Evolutionary conservation across 805 yeast genomes (phyloP), one percentile per base, ranked within the genome.

Genomic region (Ogataea kodamae): DNA sequence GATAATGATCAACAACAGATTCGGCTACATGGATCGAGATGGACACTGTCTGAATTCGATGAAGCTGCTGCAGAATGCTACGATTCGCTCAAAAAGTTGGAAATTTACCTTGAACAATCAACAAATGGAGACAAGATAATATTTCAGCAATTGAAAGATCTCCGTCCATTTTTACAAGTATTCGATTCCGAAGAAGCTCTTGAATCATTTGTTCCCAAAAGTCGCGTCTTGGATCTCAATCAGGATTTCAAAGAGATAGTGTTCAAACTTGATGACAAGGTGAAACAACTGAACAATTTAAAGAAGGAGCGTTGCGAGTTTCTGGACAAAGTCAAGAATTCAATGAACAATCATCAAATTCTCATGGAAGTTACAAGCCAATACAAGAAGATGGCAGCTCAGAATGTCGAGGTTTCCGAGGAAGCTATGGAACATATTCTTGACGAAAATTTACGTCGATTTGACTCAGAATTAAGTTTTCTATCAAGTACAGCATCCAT

Each of bases 71-170:
- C 53, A 1, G 64, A 59, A 2, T 54, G 72, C 4, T 43, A 58
- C 28, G 55, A 57, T 3, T 69, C 69, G 30, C 50, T 78, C 2
- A 49, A 52, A 2, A 68, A 68, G 13, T 61, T 80, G 51, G 65
- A 64, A 19, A 52, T 49, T 3, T 80, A 78, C 48, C 53, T 82
- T 11, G 46, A 49, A 1, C 76, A 75, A 41, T 92, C 95, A 1
- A 57, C 61, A 18, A 50, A 61, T 3, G 83, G 92, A 6, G 95
- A 88, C 55, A 55, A 55, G 3, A 60, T 70, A 2, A 72, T 85
- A 0, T 46, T 55, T 5, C 52, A 58, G 3, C 71, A 72, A 29
- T 73, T 76, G 42, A 43, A 53, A 1, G 65, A 68, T n/a, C 63
- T 83, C 29, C 71, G 67, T 35, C 65, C 69, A 1, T 50, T 55